phyloP scores from a whole-genome alignment of 345 rosid species.

The Ceriops decandra region DNA sequence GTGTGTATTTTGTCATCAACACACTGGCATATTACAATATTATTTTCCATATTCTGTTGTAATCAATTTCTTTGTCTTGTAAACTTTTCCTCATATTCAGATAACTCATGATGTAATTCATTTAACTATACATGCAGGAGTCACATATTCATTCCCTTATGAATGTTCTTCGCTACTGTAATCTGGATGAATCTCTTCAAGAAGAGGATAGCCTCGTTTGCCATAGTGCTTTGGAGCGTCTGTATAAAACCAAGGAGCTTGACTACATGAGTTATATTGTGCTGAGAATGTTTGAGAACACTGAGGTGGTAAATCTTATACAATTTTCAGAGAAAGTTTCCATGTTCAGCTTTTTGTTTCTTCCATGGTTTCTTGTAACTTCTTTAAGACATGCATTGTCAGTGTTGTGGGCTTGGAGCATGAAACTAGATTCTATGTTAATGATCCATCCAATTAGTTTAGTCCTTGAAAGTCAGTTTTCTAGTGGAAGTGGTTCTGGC shows the following conservation, averaged over 20 bases:
- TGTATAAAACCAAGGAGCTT: conserved; percentile 85
- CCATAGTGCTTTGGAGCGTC: conserved; percentile 67
- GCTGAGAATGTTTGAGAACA: conserved; percentile 88
- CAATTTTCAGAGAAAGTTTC: not conserved
- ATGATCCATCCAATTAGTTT: not conserved
- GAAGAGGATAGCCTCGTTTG: conserved; percentile 89
- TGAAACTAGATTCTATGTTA: not conserved
- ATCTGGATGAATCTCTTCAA: conserved; percentile 93
- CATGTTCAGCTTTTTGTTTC: not conserved
- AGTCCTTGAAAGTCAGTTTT: not conserved
- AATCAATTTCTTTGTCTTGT: no score
- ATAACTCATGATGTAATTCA: not conserved
- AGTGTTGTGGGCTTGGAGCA: not conserved
- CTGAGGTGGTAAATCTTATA: conserved; percentile 45
- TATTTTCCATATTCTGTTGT: no score
- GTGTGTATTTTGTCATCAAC: no score
- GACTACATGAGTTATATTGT: conserved; percentile 99
- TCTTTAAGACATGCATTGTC: conserved; percentile 1
- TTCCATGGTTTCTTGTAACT: not conserved
- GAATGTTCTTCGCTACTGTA: conserved; percentile 95
- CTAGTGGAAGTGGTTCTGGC: not conserved
- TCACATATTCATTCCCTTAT: conserved; percentile 94
- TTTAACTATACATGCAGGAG: conserved; percentile 53
- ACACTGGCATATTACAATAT: no score
- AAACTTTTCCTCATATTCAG: no score